Base-by-base conservation (phyloP, 495 filamentous ascomycete genomes). In the Penicillium nucicola region DNA sequence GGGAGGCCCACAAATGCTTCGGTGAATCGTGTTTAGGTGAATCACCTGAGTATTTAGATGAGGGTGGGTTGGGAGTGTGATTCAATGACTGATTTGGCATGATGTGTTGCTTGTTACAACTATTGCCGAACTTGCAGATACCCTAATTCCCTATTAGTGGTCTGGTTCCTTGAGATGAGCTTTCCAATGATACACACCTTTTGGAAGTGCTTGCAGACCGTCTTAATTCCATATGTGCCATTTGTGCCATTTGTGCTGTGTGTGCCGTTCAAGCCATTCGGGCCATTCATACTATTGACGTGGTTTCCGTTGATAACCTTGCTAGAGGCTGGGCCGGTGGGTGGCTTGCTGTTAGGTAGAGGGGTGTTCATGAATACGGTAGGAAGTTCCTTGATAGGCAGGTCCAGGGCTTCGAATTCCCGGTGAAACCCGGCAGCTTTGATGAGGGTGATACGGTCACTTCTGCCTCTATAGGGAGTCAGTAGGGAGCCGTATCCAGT, bases 401-500 rank as follows among this genome's bases (percentile, higher is more conserved):
- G 50, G 14, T 50, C 61, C n/a, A 73, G 56, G 0, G 25, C 53
- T 19, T 67, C 58, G 17, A 67, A 76, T 55, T 74, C 66, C 11
- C 57, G 56, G 23, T 69, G 66, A 42, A 71, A 74, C 1, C 55
- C 57, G 19, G 69, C 64, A 14, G 69, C 63, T 54, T 73, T 74
- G 35, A 86, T 60, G 12, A 85, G 70, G 6, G 81, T 82, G 42
- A 85, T 74, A 18, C 76, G 73, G 43, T 71, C 67, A 33, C 65
- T 56, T 42, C 62, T 65, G 25, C 69, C 69, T 28, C 64, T 62
- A 51, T 79, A 80, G 12, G 76, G 78, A 11, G 77, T 77, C 12
- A 88, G 55, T 32, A 81, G 64, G 12, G 77, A 74, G 14, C 80
- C 63, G 64, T 85, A 86, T 30, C 77, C 77, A 12, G 69, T 70